Percentiles rank a stretch among this genome's conserved stretches.
Conservation (phyloP, 169 alveolate species). For the Plasmodium malariae region DNA sequence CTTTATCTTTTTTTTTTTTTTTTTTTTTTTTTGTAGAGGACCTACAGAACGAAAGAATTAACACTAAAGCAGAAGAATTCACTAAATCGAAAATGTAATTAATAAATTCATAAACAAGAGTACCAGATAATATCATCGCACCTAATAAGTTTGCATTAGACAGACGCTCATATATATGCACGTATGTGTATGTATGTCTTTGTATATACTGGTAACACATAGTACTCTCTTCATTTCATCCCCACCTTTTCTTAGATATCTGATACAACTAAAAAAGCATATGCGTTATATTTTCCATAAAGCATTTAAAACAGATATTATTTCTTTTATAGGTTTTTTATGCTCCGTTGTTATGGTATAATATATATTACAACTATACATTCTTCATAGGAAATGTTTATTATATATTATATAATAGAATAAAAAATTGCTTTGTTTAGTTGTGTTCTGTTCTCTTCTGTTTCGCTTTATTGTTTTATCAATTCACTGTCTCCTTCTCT, state of each 20-base stretch:
- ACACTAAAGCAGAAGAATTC: slow-evolving; percentile 31
- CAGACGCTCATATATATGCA: not conserved
- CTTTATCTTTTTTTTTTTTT: not conserved
- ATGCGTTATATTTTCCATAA: slow-evolving; percentile 37
- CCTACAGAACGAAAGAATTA: slow-evolving; percentile 21
- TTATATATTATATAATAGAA: too few species aligned
- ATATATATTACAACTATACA: not conserved
- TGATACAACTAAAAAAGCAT: slow-evolving; percentile 24
- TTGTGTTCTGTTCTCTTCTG: too few species aligned
- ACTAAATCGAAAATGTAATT: slow-evolving; percentile 24
- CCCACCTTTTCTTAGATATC: slow-evolving; percentile 2
- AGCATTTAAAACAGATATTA: slow-evolving; percentile 37
- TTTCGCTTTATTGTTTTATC: not conserved
- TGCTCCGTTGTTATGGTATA: slow-evolving; percentile 51
- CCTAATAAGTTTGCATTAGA: not conserved
- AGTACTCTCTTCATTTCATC: not conserved
- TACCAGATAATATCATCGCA: too few species aligned
- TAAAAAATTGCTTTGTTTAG: too few species aligned
- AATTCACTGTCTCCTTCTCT: not conserved
- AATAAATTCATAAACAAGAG: too few species aligned
- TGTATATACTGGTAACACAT: not conserved
- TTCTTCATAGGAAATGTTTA: too few species aligned
- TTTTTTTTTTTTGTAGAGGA: slow-evolving; percentile 11
- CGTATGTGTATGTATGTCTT: not conserved
- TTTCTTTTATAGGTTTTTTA: slow-evolving; percentile 38